Evolutionary conservation across 1,139 yeast genomes (phyloP).

Genomic region (Meyerozyma carpophila): DNA sequence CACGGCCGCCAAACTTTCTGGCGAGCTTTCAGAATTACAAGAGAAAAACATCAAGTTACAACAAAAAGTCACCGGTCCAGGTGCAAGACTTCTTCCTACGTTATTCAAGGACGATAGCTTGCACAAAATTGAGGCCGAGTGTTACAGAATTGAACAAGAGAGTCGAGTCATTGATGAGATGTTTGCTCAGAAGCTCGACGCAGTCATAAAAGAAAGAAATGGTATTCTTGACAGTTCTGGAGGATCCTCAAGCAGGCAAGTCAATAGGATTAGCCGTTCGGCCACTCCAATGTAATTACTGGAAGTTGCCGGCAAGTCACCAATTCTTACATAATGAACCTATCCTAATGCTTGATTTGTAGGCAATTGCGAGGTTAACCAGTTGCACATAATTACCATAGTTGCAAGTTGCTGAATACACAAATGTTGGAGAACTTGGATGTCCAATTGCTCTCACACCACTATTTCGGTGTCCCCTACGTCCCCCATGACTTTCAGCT

Average conservation of each 20-base stretch:
- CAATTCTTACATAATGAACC: neutral
- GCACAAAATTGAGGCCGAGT: slow-evolving; percentile 21
- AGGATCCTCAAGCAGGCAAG: slow-evolving; percentile 28
- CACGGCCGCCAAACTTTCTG: slow-evolving; percentile 49
- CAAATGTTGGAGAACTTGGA: neutral
- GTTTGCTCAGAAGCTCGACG: slow-evolving; percentile 30
- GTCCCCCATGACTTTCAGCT: neutral
- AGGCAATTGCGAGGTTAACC: too few species aligned
- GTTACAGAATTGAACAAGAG: slow-evolving; percentile 22
- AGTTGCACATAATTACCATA: too few species aligned
- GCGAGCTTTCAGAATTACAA: slow-evolving; percentile 22
- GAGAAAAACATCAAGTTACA: slow-evolving; percentile 23
- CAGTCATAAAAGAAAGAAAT: slow-evolving; percentile 35
- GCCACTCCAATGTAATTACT: slow-evolving; percentile 28
- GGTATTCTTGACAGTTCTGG: slow-evolving; percentile 19
- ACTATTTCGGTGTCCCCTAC: neutral
- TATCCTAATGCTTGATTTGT: too few species aligned
- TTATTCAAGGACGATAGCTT: slow-evolving; percentile 32
- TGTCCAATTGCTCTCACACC: neutral
- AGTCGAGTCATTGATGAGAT: slow-evolving; percentile 32
- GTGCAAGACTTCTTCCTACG: slow-evolving; percentile 37
- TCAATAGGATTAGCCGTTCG: slow-evolving; percentile 34
- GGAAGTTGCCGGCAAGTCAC: neutral
- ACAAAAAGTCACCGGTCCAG: slow-evolving; percentile 37
- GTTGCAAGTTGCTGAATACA: neutral